Base-by-base conservation (phyloP, 2,329 filamentous ascomycete genomes). In the Thielaviopsis populi region DNA sequence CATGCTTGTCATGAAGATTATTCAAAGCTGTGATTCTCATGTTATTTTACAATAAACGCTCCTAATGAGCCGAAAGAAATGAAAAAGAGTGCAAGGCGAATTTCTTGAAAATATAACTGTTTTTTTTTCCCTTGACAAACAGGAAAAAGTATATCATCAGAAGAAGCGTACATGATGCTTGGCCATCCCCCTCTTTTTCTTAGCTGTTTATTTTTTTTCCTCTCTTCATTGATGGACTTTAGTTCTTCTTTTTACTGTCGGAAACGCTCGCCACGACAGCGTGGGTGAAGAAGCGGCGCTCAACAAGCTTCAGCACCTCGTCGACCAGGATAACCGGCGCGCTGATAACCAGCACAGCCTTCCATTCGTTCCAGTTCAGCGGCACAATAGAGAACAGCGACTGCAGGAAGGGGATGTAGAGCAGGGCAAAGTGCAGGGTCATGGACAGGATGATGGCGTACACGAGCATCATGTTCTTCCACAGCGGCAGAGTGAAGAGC, bases 401-500 rank as follows among this genome's bases (percentile, higher is more conserved):
- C 76, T 96, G 92, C 66, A 99, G 76, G 76, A 96, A 84, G 0
- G 95, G 94, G 1, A 86, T 87, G 76, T 99, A 99, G 43, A 99
- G 81, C 60, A 99, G 86, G 27, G 86, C 89, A 74, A 97, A 96
- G 79, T 99, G 94, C 64, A 99, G 81, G 0, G 84, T 84, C 94
- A 99, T 99, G 46, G 89, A 95, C 67, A 99, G 78, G 11, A 82
- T 80, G 72, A 99, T 96, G 67, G 94, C 95, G 70, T 95, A 96
- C 63, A 99, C 89, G 19, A 99, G 85, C 81, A 96, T 94, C 87
- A 96, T 94, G 78, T 99, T 99, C 72, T 92, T 84, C 92, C 92
- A 96, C n/a, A 99, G 79, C 10, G 91, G 92, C 67, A 99, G 83
- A 1, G 91, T 96, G 64, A 99, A 76, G 13, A 99, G 84, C 17